Evolutionary conservation across 495 filamentous ascomycete genomes (phyloP).

Genomic region (Massariosphaeria phaeospora): DNA sequence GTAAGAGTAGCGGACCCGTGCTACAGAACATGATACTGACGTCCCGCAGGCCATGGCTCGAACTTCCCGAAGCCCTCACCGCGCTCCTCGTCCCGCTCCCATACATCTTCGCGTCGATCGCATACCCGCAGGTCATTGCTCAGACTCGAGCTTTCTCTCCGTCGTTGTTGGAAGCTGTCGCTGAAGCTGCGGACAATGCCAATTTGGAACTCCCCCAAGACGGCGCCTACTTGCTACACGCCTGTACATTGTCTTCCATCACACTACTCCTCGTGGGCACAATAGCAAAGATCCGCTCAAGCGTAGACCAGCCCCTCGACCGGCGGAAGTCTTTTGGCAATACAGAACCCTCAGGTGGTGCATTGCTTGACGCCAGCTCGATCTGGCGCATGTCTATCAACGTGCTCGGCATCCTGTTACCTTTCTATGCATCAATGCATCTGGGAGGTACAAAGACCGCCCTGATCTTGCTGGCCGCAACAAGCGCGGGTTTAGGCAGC

Average conservation of each 20-base stretch:
- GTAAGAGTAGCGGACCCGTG: no score
- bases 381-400: conserved; percentile 20
- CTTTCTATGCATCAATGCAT: conserved; percentile 54
- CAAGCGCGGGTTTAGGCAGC: conserved; percentile 41
- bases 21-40: conserved; percentile 10
- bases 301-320: conserved; percentile 34
- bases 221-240: conserved; percentile 30
- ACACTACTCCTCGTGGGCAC: conserved; percentile 43
- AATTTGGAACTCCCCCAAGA: neutral
- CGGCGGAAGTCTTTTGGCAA: conserved; percentile 35
- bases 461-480: conserved; percentile 47
- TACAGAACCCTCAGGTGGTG: conserved; percentile 3
- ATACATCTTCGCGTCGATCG: conserved; percentile 31
- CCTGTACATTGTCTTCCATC: conserved; percentile 41
- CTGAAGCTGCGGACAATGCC: neutral
- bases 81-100: conserved; percentile 41
- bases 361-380: conserved; percentile 4
- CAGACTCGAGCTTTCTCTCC: conserved; percentile 1
- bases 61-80: conserved; percentile 34
- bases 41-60: conserved; percentile 30
- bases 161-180: conserved; percentile 5
- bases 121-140: conserved; percentile 20
- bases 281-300: conserved; percentile 36
- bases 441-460: conserved; percentile 53
- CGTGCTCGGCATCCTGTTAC: conserved; percentile 45